These are phyloP conservation scores for Panicum hallii DNA, from an alignment of 202 grass and related monocot species.

Conservation along the genomic window DNA sequence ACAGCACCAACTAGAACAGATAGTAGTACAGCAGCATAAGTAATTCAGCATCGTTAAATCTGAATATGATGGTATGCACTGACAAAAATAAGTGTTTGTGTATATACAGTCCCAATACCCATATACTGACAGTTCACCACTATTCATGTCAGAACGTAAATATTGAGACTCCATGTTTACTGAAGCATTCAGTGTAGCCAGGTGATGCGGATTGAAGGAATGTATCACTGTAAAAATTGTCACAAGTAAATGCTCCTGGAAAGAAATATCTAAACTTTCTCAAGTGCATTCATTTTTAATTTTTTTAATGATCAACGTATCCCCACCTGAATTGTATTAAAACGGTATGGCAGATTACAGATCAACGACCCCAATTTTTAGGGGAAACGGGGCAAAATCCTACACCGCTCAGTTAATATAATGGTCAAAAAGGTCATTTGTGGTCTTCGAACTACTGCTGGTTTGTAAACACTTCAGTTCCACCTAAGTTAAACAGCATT, in stretches of 20 bases:
- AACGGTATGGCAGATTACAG: too few species aligned
- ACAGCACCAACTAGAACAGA: background rate
- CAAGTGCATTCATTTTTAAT: background rate
- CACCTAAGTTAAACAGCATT: background rate
- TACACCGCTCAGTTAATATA: too few species aligned
- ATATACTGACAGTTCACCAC: conserved; percentile 30
- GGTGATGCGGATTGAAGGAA: conserved; percentile 27
- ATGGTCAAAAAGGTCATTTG: background rate
- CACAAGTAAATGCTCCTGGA: background rate
- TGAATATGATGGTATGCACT: conserved; percentile 39
- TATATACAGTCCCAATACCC: conserved; percentile 56
- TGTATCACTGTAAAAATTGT: background rate
- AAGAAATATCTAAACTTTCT: background rate
- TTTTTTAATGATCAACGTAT: too few species aligned
- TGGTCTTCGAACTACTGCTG: background rate
- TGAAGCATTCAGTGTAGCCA: background rate
- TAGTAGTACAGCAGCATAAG: background rate
- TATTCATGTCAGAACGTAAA: background rate
- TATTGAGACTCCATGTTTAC: background rate
- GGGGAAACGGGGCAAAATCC: too few species aligned
- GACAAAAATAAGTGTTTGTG: conserved; percentile 48
- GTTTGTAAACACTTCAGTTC: background rate
- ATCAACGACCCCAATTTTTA: too few species aligned
- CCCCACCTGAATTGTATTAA: too few species aligned
- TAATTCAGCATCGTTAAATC: background rate